These are phyloP conservation scores for Berberis thunbergii DNA, from an alignment of 164 flowering plant genomes.

Conservation along the genomic window DNA sequence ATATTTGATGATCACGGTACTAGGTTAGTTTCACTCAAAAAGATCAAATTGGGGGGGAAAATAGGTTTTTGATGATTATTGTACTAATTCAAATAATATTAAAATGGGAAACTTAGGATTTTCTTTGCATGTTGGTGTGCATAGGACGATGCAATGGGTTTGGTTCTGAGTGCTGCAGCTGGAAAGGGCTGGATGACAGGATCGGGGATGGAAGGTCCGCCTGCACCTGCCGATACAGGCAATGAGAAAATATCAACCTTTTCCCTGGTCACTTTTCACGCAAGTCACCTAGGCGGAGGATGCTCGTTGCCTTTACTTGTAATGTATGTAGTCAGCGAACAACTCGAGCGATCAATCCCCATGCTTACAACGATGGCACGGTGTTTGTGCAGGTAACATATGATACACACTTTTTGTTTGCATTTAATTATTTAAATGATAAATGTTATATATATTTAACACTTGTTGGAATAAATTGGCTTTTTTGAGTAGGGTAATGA, in stretches of 20 bases:
- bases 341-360: constrained; percentile 91
- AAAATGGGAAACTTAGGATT: constrained; percentile 4
- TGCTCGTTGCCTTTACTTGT: constrained; percentile 93
- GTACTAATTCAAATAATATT: not conserved
- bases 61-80: too few relatives aligned
- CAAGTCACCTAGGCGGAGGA: constrained; percentile 77
- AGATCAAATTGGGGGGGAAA: too few relatives aligned
- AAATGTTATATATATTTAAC: too few relatives aligned
- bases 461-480: too few relatives aligned
- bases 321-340: constrained; percentile 91
- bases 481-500: too few relatives aligned
- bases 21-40: too few relatives aligned
- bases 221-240: constrained; percentile 43
- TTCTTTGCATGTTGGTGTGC: not conserved
- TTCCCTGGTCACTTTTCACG: constrained; percentile 97
- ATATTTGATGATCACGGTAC: too few relatives aligned
- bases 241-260: constrained; percentile 64
- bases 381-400: constrained; percentile 80
- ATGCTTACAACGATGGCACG: constrained; percentile 93
- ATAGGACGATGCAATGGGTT: constrained; percentile 91
- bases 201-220: constrained; percentile 92
- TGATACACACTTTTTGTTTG: not conserved
- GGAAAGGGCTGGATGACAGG: constrained; percentile 92
- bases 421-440: not conserved
- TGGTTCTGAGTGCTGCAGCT: constrained; percentile 76